These are phyloP conservation scores for Pythium scleroteichum DNA, from an alignment of 352 stramenopile genomes.

Conservation along the genomic window DNA sequence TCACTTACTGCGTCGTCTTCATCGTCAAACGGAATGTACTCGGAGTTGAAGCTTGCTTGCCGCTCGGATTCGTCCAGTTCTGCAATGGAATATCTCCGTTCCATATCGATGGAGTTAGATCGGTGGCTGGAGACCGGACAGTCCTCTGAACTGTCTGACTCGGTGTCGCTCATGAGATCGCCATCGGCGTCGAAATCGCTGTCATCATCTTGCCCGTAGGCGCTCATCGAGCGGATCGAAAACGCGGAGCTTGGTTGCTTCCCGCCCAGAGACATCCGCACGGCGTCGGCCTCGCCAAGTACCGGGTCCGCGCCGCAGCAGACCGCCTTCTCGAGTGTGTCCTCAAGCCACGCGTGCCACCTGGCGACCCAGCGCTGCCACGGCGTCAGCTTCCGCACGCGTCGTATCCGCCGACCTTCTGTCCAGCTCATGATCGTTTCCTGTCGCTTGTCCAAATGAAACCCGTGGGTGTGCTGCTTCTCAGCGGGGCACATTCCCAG, in stretches of 20 bases:
- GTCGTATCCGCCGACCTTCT: constrained; percentile 22
- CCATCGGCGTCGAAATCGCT: constrained; percentile 16
- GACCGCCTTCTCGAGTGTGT: constrained; percentile 23
- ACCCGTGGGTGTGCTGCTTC: no score
- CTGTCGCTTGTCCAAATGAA: background rate
- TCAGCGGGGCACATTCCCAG: background rate
- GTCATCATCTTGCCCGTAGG: constrained; percentile 9
- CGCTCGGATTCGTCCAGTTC: constrained; percentile 12
- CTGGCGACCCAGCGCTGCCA: constrained; percentile 19
- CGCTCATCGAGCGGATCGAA: constrained; percentile 23
- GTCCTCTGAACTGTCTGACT: constrained; percentile 26
- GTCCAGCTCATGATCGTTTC: constrained; percentile 13
- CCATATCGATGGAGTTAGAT: constrained; percentile 15
- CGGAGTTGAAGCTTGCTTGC: constrained; percentile 13
- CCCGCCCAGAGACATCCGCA: constrained; percentile 9
- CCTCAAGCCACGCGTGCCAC: constrained; percentile 27
- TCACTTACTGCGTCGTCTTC: background rate
- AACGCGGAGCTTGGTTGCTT: constrained; percentile 23
- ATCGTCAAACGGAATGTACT: constrained; percentile 28
- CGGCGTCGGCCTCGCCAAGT: constrained; percentile 1
- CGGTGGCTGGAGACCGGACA: background rate
- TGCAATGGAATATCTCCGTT: constrained; percentile 2
- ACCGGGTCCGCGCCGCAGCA: constrained; percentile 25
- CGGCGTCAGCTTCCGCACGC: constrained; percentile 21
- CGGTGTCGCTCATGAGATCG: constrained; percentile 24